phyloP scores from a whole-genome alignment of 352 stramenopile genomes.

The Globisporangium camurandrum region DNA sequence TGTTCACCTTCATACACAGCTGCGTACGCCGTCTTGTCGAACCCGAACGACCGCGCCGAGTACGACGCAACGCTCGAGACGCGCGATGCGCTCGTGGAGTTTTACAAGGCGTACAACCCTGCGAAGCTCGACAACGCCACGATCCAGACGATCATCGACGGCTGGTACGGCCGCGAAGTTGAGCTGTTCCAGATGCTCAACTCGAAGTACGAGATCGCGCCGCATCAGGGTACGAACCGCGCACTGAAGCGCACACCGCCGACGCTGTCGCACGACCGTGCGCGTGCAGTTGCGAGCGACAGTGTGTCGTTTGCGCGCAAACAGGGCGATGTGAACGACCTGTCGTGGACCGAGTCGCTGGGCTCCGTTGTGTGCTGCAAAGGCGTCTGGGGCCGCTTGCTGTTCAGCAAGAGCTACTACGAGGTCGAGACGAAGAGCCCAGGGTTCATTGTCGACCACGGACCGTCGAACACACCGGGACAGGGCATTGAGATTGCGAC shows the following conservation, averaged over 20 bases:
- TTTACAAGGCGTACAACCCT: conserved; percentile 81
- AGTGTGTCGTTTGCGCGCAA: conserved; percentile 48
- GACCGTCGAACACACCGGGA: conserved; percentile 53
- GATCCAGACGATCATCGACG: conserved; percentile 83
- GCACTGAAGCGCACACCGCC: conserved; percentile 27
- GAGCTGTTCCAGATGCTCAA: conserved; percentile 86
- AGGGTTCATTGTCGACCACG: conserved; percentile 40
- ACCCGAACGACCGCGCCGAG: conserved; percentile 67
- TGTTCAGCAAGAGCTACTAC: conserved; percentile 71
- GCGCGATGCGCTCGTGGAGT: conserved; percentile 70
- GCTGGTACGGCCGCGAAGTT: conserved; percentile 76
- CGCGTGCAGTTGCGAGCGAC: conserved; percentile 51
- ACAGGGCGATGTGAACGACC: conserved; percentile 40
- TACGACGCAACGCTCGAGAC: conserved; percentile 75
- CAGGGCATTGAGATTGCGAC: conserved; percentile 45
- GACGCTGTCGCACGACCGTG: conserved; percentile 42
- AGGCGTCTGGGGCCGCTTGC: conserved; percentile 27
- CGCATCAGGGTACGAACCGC: conserved; percentile 64
- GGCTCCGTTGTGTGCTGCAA: conserved; percentile 70
- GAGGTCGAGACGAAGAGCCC: conserved; percentile 74
- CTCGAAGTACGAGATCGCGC: conserved; percentile 77
- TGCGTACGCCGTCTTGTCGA: conserved; percentile 70
- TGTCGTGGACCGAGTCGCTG: conserved; percentile 47
- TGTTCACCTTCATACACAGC: conserved; percentile 3
- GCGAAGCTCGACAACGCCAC: conserved; percentile 79